Percentiles rank a stretch among this genome's conserved stretches.
Conservation (phyloP, 148 eudicot genomes). For the Linanthus parryae region DNA sequence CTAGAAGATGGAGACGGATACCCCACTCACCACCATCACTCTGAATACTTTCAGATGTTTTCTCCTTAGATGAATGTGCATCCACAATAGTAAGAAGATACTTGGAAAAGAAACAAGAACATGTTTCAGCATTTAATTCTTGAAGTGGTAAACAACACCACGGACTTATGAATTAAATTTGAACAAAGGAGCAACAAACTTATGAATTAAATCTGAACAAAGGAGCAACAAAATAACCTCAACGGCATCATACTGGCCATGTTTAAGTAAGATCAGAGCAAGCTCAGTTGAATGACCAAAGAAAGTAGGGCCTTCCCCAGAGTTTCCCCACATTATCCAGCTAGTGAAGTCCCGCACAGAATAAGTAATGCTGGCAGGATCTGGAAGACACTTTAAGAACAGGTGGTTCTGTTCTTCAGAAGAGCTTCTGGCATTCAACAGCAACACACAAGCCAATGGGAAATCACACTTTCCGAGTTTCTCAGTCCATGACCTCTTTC, state of each 20-base stretch:
- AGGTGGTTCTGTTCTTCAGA: conserved; percentile 30
- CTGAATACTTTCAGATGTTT: conserved; percentile 64
- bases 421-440: conserved; percentile 36
- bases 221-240: conserved; percentile 57
- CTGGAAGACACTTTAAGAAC: conserved; percentile 37
- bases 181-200: background rate
- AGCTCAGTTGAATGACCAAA: conserved; percentile 74
- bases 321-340: conserved; percentile 82
- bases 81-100: conserved; percentile 67
- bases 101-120: conserved; percentile 31
- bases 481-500: conserved; percentile 60
- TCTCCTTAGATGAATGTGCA: conserved; percentile 65
- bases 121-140: conserved; percentile 2
- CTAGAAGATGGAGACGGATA: conserved; percentile 74
- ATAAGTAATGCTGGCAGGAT: conserved; percentile 42
- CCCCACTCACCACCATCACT: conserved; percentile 60
- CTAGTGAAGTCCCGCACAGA: conserved; percentile 58
- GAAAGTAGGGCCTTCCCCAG: conserved; percentile 39
- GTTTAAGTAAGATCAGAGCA: conserved; percentile 63
- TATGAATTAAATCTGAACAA: conserved; percentile 3
- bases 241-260: conserved; percentile 76
- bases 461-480: conserved; percentile 80
- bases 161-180: too few relatives aligned
- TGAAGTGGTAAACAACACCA: background rate
- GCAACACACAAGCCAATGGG: conserved; percentile 59